phyloP scores from a whole-genome alignment of 305 asterid genomes.

The Solanum hybrid region DNA sequence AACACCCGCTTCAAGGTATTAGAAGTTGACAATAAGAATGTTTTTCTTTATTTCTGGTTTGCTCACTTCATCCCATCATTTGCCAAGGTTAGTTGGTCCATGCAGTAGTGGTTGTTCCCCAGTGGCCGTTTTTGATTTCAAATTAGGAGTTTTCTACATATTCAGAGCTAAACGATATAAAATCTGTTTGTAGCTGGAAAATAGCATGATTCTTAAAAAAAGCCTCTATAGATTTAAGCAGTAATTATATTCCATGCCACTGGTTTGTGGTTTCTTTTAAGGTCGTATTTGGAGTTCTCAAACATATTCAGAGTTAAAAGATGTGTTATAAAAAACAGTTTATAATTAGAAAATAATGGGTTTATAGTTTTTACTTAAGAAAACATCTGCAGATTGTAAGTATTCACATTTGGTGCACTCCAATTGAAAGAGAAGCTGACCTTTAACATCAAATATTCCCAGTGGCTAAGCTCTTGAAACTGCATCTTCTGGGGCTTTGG shows the following conservation, averaged over 20 bases:
- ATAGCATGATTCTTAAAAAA: neutral
- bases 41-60: neutral
- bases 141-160: neutral
- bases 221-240: neutral
- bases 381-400: slow-evolving; percentile 1
- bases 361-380: neutral
- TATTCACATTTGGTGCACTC: neutral
- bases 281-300: neutral
- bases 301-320: neutral
- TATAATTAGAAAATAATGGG: neutral
- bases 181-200: neutral
- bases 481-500: neutral
- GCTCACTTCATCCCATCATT: neutral
- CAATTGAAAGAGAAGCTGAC: neutral
- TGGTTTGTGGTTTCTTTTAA: slow-evolving; percentile 1
- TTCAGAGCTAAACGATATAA: neutral
- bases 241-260: neutral
- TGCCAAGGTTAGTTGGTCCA: neutral
- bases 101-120: neutral
- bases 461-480: neutral
- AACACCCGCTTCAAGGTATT: slow-evolving; percentile 22
- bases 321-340: neutral
- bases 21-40: neutral
- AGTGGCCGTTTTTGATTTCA: neutral
- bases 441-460: neutral